Conservation (phyloP, 768 basidiomycete genomes). For the Tulasnella sp. region DNA sequence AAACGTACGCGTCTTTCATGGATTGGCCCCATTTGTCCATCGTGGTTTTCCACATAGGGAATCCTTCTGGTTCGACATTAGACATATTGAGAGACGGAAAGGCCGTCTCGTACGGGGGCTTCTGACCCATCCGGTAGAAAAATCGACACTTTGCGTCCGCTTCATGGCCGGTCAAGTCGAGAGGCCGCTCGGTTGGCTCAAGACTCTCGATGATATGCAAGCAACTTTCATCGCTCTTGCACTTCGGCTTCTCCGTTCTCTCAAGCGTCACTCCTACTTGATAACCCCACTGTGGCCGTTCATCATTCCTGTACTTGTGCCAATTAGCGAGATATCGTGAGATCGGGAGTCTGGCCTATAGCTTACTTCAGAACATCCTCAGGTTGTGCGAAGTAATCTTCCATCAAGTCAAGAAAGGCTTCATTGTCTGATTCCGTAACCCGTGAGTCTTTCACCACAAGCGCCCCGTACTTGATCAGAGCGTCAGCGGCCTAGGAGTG, state of each 20-base stretch:
- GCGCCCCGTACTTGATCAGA: conserved; percentile 73
- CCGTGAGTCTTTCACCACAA: conserved; percentile 75
- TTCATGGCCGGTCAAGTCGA: conserved; percentile 46
- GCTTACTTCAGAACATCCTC: conserved; percentile 38
- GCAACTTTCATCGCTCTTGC: conserved; percentile 75
- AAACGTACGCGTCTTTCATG: conserved; percentile 76
- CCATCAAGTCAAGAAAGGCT: conserved; percentile 76
- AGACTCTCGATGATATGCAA: conserved; percentile 65
- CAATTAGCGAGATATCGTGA: background rate
- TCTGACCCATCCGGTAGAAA: conserved; percentile 75
- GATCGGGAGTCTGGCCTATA: background rate
- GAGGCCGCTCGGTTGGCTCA: conserved; percentile 67
- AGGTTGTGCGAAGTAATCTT: conserved; percentile 86
- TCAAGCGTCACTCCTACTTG: conserved; percentile 83
- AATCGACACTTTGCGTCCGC: conserved; percentile 95
- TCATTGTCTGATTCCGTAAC: conserved; percentile 75
- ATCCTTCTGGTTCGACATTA: conserved; percentile 66
- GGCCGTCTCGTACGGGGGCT: conserved; percentile 64
- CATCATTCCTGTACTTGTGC: conserved; percentile 40
- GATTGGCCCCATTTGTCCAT: conserved; percentile 82
- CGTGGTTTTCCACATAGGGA: conserved; percentile 56
- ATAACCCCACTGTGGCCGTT: conserved; percentile 76
- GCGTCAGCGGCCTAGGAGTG: conserved; percentile 59
- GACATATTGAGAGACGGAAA: conserved; percentile 70
- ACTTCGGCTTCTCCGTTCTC: conserved; percentile 87